These are phyloP conservation scores for Calonectria leucothoes DNA, from an alignment of 2,329 filamentous ascomycete genomes.

Conservation along the genomic window DNA sequence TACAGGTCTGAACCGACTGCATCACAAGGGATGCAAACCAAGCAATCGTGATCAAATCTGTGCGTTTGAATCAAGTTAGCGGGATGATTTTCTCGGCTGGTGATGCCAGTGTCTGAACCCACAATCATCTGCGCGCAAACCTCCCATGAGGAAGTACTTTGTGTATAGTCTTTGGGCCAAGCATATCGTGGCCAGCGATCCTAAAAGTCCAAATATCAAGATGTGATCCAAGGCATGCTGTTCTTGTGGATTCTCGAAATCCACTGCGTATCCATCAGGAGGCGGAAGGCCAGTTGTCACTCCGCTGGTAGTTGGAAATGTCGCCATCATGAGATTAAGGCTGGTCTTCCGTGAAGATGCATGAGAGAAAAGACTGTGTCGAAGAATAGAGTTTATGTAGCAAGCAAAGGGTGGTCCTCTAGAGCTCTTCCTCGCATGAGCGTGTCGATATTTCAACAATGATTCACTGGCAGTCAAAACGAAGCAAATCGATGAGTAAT, in stretches of 20 bases:
- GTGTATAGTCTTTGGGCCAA: conserved; percentile 47
- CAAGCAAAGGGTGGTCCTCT: not conserved
- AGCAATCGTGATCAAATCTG: not conserved
- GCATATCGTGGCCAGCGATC: conserved; percentile 37
- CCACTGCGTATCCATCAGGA: conserved; percentile 39
- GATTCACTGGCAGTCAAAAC: not conserved
- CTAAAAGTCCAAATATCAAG: conserved; percentile 41
- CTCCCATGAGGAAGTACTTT: conserved; percentile 42
- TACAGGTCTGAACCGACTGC: not conserved
- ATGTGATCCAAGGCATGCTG: conserved; percentile 22
- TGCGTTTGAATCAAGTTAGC: not conserved
- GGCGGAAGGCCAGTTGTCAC: conserved; percentile 39
- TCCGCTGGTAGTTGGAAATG: conserved; percentile 39
- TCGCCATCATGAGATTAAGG: conserved; percentile 3
- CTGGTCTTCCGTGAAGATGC: not conserved
- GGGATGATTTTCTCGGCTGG: not conserved
- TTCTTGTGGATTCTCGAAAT: conserved; percentile 25
- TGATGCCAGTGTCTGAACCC: not conserved
- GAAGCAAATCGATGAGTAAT: not conserved
- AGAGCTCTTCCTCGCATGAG: not conserved
- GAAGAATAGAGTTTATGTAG: not conserved
- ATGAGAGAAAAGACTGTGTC: not conserved
- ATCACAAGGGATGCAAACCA: not conserved
- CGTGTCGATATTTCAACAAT: not conserved
- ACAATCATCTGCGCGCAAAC: conserved; percentile 41